phyloP scores from a whole-genome alignment of 352 stramenopile genomes.

The Globisporangium heterothallicum region DNA sequence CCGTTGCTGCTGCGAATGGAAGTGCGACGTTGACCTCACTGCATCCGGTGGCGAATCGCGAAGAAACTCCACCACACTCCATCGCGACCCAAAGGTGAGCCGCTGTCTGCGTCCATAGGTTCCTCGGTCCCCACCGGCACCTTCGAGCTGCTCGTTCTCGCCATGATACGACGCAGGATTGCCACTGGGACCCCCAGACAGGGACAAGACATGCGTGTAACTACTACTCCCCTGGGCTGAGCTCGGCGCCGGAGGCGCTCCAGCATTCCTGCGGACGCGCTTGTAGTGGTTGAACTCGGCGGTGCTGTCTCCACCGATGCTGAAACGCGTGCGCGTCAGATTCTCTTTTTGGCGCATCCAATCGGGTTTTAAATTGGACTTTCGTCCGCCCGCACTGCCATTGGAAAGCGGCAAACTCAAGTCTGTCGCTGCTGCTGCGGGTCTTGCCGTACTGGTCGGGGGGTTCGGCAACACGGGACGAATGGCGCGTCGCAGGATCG shows the following conservation, averaged over 20 bases:
- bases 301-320: conserved; percentile 32
- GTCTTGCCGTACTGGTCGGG: conserved; percentile 1
- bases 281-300: conserved; percentile 47
- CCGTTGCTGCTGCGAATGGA: conserved; percentile 20
- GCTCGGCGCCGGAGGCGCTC: not conserved
- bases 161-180: not conserved
- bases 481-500: conserved; percentile 20
- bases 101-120: conserved; percentile 55
- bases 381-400: not conserved
- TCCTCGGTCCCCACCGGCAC: conserved; percentile 35
- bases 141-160: conserved; percentile 29
- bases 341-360: conserved; percentile 65
- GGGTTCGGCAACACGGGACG: conserved; percentile 6
- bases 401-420: conserved; percentile 9
- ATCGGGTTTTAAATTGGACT: conserved; percentile 58
- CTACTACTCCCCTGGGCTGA: not conserved
- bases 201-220: not conserved
- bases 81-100: conserved; percentile 56
- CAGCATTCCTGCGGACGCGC: conserved; percentile 10
- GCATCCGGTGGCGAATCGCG: conserved; percentile 26
- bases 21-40: conserved; percentile 22
- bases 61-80: conserved; percentile 50
- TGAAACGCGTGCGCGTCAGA: conserved; percentile 58
- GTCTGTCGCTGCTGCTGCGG: not conserved
- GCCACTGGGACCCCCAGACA: not conserved